Base-by-base conservation (phyloP, 768 basidiomycete species). In the Hysterangium stoloniferum region DNA sequence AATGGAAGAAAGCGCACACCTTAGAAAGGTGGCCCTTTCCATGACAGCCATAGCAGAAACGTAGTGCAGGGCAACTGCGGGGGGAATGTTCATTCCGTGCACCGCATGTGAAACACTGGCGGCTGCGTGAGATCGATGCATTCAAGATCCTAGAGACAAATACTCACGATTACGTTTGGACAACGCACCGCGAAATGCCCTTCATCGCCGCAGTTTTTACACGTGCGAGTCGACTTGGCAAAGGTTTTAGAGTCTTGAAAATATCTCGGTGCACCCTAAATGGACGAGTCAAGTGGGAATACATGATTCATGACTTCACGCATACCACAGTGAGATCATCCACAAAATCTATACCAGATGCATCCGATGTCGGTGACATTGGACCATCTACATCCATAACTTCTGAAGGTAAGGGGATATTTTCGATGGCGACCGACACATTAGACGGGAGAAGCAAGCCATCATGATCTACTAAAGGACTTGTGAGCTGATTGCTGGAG, bases 1-100 rank as follows among this genome's bases (percentile, higher is more conserved):
- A 25, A 31, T 48, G 25, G 35, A 28, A 37, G 22, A 22, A 15
- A 31, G 2, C 11, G 63, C 75, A 43, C 56, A 86, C 87, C 51
- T 68, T 72, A 56, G 75, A 85, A 48, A 88, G 77, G 59, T 89
- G 87, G 1, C 88, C 88, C 61, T 84, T 86, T 84, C 87, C 86
- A 13, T 84, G 84, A 57, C 88, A 91, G 3, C 71, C 75, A 58
- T 79, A 90, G 59, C 88, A 91, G 0, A 76, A 80, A 64, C 89
- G 89, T 65, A 79, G 81, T 54, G 87, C 83, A 2, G 87, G 86
- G 65, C 87, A 91, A 45, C 79, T 78, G 34, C 81, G 72, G 15
- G 88, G 88, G 3, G 73, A 69, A 64, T 91, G 88, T 54, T 90
- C 87, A 58, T 90, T 77, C 44, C 82, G 78, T 27, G 75, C 84